These are phyloP conservation scores for Eleusine indica DNA, from an alignment of 176 grass and related monocot genomes.

Conservation along the genomic window DNA sequence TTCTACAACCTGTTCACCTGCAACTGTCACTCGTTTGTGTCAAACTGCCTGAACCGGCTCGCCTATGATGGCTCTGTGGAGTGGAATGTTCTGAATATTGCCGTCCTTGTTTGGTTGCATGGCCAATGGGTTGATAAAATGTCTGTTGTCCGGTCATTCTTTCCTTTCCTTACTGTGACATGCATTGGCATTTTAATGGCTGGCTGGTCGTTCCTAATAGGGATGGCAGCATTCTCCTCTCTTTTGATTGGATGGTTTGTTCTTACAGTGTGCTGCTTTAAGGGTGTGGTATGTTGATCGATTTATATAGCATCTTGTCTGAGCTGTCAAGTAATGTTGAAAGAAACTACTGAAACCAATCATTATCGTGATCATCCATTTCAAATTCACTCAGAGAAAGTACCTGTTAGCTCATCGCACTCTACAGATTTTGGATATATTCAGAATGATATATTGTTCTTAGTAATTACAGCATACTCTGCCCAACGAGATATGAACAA, in stretches of 20 bases:
- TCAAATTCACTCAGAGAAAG: background rate
- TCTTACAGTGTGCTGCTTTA: constrained; percentile 68
- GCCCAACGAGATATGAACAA: background rate
- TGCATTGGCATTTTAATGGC: constrained; percentile 74
- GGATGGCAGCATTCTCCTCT: constrained; percentile 73
- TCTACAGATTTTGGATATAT: constrained; percentile 10
- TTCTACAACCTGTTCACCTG: constrained; percentile 93
- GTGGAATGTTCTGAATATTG: constrained; percentile 76
- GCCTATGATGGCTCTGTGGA: constrained; percentile 57
- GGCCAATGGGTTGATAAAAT: constrained; percentile 76
- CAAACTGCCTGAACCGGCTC: constrained; percentile 70
- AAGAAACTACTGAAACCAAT: constrained; percentile 14
- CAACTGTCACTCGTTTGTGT: constrained; percentile 82
- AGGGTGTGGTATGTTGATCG: constrained; percentile 62
- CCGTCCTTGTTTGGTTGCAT: constrained; percentile 65
- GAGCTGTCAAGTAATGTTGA: background rate
- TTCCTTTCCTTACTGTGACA: constrained; percentile 62
- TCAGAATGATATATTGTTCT: background rate
- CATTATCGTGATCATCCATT: background rate
- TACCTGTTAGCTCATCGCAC: background rate
- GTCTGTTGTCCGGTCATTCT: constrained; percentile 65
- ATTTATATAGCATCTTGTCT: constrained; percentile 1
- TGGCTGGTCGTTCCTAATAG: constrained; percentile 82
- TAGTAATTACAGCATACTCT: too few relatives aligned
- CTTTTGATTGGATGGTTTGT: constrained; percentile 88